Evolutionary conservation across 1,284 basidiomycete genomes (phyloP), one percentile per base, ranked within the genome.

Genomic region (Sporisorium graminicola): DNA sequence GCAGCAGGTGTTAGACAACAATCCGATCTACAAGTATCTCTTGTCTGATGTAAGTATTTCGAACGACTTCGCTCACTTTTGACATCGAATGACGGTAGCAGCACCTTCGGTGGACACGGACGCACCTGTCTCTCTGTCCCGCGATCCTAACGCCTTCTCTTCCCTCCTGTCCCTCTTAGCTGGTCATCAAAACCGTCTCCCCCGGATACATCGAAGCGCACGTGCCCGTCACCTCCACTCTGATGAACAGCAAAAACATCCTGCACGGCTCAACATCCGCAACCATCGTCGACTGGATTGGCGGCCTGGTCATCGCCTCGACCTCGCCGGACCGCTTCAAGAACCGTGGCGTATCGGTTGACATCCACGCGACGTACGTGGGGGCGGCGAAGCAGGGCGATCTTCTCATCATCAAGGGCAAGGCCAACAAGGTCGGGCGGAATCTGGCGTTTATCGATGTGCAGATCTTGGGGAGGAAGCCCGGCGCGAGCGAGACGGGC

Each of bases 211-310:
- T 80, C 52, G 65, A 65, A 57, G 78, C 78, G 20, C 55, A 69
- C 43, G 62, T 80, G 0, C 73, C 70, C n/a, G 63, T 78, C 22
- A 55, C 61, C 0, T 22, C 35, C n/a, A 72, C 63, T 5, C 70
- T 75, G 9, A 66, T 78, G 65, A 80, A 80, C 77, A 56, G 49
- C 51, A 67, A 77, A 50, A 62, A 65, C 43, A 78, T 74, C 63
- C 64, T 80, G 5, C 78, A 80, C 62, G 78, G 78, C 8, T 78
- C 76, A 8, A 75, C 77, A 0, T 74, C 78, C 1, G 78, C 78
- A 4, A 80, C 78, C 13, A 74, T 80, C 35, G 58, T 80, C 35
- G 78, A 80, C 46, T 78, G 76, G 75, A 65, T 78, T 43, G 78
- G 76, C 29, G 76, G 76, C 46, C 58, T 80, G 46, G 70, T 78